Evolutionary conservation across 2,329 filamentous ascomycete species (phyloP).

Genomic region (Fusarium metavorans): DNA sequence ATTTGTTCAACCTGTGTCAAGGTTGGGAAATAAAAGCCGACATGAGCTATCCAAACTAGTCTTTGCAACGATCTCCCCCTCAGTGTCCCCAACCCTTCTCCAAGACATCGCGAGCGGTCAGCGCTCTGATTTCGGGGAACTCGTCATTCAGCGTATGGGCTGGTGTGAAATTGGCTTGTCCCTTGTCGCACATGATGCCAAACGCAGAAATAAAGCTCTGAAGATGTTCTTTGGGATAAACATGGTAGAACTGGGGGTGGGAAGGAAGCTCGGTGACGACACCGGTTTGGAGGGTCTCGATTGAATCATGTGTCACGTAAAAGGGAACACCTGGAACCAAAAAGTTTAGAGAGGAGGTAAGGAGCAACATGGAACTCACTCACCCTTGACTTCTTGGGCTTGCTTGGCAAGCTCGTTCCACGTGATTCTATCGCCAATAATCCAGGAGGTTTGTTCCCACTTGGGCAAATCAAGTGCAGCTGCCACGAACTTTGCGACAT

Average conservation of each 20-base stretch:
- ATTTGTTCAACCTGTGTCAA: too few relatives aligned
- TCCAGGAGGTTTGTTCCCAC: slow-evolving; percentile 55
- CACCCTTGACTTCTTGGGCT: slow-evolving; percentile 50
- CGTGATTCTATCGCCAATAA: slow-evolving; percentile 56
- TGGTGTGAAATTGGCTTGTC: slow-evolving; percentile 36
- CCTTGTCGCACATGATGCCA: slow-evolving; percentile 32
- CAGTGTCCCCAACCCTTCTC: not conserved
- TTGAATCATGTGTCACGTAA: slow-evolving; percentile 46
- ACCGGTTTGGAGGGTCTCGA: slow-evolving; percentile 50
- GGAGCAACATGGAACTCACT: slow-evolving; percentile 44
- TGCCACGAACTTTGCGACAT: slow-evolving; percentile 60
- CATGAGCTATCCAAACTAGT: not conserved
- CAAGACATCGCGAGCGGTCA: not conserved
- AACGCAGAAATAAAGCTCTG: slow-evolving; percentile 26
- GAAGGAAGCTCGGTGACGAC: slow-evolving; percentile 50
- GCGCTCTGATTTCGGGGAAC: not conserved
- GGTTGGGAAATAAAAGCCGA: too few relatives aligned
- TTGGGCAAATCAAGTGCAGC: slow-evolving; percentile 53
- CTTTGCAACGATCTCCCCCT: not conserved
- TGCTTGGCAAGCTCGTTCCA: slow-evolving; percentile 57
- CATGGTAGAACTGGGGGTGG: slow-evolving; percentile 38
- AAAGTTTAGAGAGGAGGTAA: not conserved
- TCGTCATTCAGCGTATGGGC: not conserved
- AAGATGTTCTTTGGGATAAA: slow-evolving; percentile 42
- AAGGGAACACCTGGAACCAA: not conserved